Evolutionary conservation across 345 rosid species (phyloP).

Genomic region (Cardamine chenopodiifolia): DNA sequence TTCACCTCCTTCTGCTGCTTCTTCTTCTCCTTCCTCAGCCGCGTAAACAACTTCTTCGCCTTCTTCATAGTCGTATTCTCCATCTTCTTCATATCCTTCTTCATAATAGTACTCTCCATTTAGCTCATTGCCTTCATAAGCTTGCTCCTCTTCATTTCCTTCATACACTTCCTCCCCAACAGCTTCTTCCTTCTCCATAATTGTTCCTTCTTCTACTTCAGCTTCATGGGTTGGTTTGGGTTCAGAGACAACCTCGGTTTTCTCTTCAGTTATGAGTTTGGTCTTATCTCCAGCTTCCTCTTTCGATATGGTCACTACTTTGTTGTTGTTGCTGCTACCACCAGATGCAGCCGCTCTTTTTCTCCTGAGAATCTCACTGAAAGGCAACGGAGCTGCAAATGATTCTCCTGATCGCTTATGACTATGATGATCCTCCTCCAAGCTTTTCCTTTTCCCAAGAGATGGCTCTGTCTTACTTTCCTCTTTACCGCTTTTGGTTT

Average conservation of each 20-base stretch:
- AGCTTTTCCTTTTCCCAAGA: slow-evolving; percentile 57
- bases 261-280: slow-evolving; percentile 44
- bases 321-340: slow-evolving; percentile 37
- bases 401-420: slow-evolving; percentile 55
- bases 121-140: slow-evolving; percentile 60
- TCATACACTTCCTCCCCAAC: slow-evolving; percentile 56
- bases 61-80: slow-evolving; percentile 58
- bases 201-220: slow-evolving; percentile 49
- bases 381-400: slow-evolving; percentile 85
- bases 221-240: slow-evolving; percentile 30
- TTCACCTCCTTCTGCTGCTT: slow-evolving; percentile 49
- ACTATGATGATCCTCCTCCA: slow-evolving; percentile 44
- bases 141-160: slow-evolving; percentile 62
- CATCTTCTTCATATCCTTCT: slow-evolving; percentile 66
- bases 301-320: slow-evolving; percentile 29
- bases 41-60: slow-evolving; percentile 57
- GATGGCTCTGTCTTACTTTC: slow-evolving; percentile 48
- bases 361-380: slow-evolving; percentile 83
- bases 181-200: slow-evolving; percentile 46
- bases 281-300: slow-evolving; percentile 45
- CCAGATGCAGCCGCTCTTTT: slow-evolving; percentile 62
- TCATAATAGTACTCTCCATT: slow-evolving; percentile 63
- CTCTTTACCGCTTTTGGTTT: slow-evolving; percentile 51
- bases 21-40: slow-evolving; percentile 49
- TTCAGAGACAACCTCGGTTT: slow-evolving; percentile 42